Percentiles rank a stretch among this genome's conserved stretches.
These are phyloP conservation scores for Crassisporium funariophilum DNA, from an alignment of 768 basidiomycete genomes.

Conservation along the genomic window DNA sequence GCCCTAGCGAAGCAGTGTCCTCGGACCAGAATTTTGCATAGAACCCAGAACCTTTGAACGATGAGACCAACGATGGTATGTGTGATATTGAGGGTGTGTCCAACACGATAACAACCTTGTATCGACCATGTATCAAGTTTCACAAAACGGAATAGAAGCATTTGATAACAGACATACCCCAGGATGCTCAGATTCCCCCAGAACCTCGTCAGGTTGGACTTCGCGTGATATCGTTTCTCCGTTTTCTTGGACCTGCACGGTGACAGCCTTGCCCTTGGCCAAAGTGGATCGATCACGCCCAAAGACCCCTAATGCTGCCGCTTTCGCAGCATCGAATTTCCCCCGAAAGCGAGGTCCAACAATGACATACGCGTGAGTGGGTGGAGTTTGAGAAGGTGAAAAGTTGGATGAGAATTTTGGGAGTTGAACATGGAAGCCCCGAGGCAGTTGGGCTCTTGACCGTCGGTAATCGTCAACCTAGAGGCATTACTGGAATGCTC, in stretches of 20 bases:
- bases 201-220: constrained; percentile 61
- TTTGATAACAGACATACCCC: constrained; percentile 34
- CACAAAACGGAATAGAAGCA: not conserved
- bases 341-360: constrained; percentile 57
- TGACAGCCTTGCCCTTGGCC: constrained; percentile 66
- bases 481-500: not conserved
- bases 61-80: constrained; percentile 50
- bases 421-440: constrained; percentile 39
- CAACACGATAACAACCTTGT: constrained; percentile 70
- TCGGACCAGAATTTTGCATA: constrained; percentile 52
- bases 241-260: constrained; percentile 50
- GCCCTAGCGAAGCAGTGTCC: constrained; percentile 37
- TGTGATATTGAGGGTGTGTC: constrained; percentile 69
- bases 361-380: constrained; percentile 51
- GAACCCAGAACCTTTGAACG: constrained; percentile 48
- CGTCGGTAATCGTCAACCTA: constrained; percentile 34
- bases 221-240: constrained; percentile 44
- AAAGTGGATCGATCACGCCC: constrained; percentile 63
- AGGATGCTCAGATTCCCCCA: constrained; percentile 54
- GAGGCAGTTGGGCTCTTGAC: constrained; percentile 27
- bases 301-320: constrained; percentile 60
- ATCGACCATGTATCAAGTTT: too few species aligned
- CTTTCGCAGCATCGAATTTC: constrained; percentile 74
- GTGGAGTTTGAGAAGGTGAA: constrained; percentile 20
- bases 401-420: constrained; percentile 32